These are phyloP conservation scores for Pyrenophora teres DNA, from an alignment of 2,329 filamentous ascomycete genomes.

Conservation along the genomic window DNA sequence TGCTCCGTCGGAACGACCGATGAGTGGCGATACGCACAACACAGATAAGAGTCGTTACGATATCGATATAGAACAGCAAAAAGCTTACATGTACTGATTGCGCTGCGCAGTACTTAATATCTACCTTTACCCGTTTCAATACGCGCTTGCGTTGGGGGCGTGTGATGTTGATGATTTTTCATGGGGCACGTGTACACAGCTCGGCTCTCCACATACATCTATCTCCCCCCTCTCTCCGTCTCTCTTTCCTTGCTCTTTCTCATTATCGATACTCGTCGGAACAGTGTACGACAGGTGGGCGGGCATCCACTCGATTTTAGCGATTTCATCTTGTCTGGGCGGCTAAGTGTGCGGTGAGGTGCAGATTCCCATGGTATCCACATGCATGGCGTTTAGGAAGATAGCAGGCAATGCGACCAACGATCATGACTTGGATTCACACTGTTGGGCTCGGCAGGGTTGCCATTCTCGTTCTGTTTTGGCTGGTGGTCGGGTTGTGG, in stretches of 20 bases:
- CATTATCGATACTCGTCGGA: constrained; percentile 18
- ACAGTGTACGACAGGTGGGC: constrained; percentile 19
- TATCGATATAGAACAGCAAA: constrained; percentile 44
- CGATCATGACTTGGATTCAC: no score
- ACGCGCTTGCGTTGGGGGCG: constrained; percentile 19
- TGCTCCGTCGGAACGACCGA: constrained; percentile 33
- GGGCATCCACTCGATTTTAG: constrained; percentile 19
- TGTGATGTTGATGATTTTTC: constrained; percentile 16
- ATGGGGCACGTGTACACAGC: constrained; percentile 19
- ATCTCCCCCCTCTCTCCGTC: constrained; percentile 1
- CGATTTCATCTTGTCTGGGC: constrained; percentile 14
- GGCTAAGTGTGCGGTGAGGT: constrained; percentile 7
- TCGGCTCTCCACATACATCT: background rate
- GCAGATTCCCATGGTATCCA: background rate
- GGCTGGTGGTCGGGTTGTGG: background rate
- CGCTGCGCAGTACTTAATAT: constrained; percentile 19
- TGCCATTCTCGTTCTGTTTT: background rate
- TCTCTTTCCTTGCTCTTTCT: constrained; percentile 17
- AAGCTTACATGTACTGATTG: constrained; percentile 43
- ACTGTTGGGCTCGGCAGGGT: no score
- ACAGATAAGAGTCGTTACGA: constrained; percentile 45
- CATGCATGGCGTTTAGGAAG: constrained; percentile 5
- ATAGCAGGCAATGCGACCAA: constrained; percentile 12
- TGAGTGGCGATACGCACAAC: constrained; percentile 40
- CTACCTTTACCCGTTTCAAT: constrained; percentile 19